Evolutionary conservation across 192 early-diverging fungal species (phyloP).

Genomic region (Piromyces finnis): DNA sequence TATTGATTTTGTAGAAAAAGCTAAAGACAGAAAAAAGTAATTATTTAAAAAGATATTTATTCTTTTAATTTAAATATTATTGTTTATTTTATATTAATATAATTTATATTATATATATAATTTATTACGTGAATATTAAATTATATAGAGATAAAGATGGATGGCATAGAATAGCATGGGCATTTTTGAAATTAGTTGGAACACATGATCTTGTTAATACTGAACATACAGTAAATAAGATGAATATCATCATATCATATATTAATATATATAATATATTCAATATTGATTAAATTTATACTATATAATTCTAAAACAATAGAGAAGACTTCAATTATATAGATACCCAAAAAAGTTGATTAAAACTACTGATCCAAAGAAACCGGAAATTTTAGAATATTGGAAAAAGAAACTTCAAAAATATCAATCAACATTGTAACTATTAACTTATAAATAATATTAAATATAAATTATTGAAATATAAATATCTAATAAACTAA

Average conservation of each 20-base stretch:
- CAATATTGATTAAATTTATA: too few species aligned
- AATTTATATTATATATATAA: too few species aligned
- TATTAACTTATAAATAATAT: too few species aligned
- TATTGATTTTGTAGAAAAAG: conserved; percentile 14
- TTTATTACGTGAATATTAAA: not conserved
- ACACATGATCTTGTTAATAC: conserved; percentile 9
- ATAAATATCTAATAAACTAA: too few species aligned
- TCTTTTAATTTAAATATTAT: too few species aligned
- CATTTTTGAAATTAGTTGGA: conserved; percentile 20
- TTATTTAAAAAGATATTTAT: too few species aligned
- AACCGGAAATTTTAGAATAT: not conserved
- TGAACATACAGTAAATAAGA: conserved; percentile 4
- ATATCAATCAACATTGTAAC: not conserved
- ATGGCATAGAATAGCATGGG: conserved; percentile 25
- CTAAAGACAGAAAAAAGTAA: not conserved
- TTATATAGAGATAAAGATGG: conserved; percentile 8
- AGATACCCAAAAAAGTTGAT: conserved; percentile 5
- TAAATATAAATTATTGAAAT: too few species aligned
- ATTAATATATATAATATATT: too few species aligned
- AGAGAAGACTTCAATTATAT: conserved; percentile 22
- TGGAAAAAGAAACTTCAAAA: not conserved
- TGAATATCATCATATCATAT: not conserved
- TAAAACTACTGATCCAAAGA: not conserved
- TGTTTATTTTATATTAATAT: too few species aligned
- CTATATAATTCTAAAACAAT: not conserved